Percentiles rank a stretch among this genome's conserved stretches.
phyloP scores from a whole-genome alignment of 306 rosid species.

The Trifolium repens region DNA sequence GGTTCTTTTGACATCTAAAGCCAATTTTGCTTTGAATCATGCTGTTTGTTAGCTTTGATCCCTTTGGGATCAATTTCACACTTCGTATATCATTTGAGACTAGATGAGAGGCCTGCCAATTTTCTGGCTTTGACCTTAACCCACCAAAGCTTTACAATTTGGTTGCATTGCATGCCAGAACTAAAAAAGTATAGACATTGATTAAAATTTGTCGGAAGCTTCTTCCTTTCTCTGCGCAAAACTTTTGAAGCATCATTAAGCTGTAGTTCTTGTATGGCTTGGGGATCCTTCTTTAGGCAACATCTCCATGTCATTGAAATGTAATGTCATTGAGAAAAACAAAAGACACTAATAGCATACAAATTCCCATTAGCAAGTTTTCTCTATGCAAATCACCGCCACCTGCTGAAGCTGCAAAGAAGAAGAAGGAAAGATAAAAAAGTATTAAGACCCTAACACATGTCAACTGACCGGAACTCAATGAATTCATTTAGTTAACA shows the following conservation, averaged over 20 bases:
- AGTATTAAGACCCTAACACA: constrained; percentile 17
- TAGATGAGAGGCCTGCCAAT: constrained; percentile 68
- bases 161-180: constrained; percentile 44
- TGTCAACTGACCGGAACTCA: constrained; percentile 6
- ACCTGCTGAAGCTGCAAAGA: constrained; percentile 60
- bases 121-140: constrained; percentile 70
- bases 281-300: constrained; percentile 47
- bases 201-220: constrained; percentile 41
- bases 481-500: background rate
- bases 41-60: constrained; percentile 46
- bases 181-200: constrained; percentile 15
- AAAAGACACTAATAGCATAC: constrained; percentile 40
- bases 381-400: constrained; percentile 39
- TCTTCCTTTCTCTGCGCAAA: constrained; percentile 51
- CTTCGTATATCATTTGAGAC: constrained; percentile 40
- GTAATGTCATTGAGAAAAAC: constrained; percentile 38
- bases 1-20: constrained; percentile 54
- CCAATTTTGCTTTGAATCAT: constrained; percentile 42
- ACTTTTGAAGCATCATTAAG: constrained; percentile 47
- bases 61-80: constrained; percentile 54
- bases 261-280: constrained; percentile 44
- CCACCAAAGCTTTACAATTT: constrained; percentile 46
- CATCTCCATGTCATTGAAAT: constrained; percentile 44
- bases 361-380: constrained; percentile 50
- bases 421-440: background rate